These are phyloP conservation scores for Polysphondylium violaceum DNA, from an alignment of 78 protist species.

Conservation along the genomic window DNA sequence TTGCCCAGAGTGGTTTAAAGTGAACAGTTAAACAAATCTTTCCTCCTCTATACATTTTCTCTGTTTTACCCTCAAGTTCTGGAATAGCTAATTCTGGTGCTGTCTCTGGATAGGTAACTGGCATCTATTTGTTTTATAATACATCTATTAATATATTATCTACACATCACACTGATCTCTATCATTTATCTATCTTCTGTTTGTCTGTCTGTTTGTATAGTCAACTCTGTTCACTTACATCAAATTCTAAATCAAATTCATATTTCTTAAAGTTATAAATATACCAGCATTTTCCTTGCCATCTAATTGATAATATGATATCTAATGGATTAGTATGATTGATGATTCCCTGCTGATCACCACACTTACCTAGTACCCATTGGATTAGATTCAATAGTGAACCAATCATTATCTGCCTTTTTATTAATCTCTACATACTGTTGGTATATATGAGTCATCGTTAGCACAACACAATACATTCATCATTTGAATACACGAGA, in stretches of 20 bases:
- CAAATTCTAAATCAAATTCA: constrained; percentile 96
- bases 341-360: neutral
- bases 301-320: constrained; percentile 62
- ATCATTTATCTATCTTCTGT: neutral
- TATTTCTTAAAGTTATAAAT: constrained; percentile 88
- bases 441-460: too few relatives aligned
- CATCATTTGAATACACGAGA: too few relatives aligned
- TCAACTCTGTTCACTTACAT: constrained; percentile 54
- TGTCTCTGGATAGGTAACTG: constrained; percentile 95
- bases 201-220: neutral
- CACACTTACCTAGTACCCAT: constrained; percentile 85
- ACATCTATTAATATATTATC: neutral
- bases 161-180: neutral
- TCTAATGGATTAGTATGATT: neutral
- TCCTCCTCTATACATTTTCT: constrained; percentile 95
- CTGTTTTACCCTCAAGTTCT: constrained; percentile 94
- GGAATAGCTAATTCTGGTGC: constrained; percentile 96
- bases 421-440: constrained; percentile 92
- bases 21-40: constrained; percentile 97
- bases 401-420: constrained; percentile 95
- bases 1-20: constrained; percentile 98
- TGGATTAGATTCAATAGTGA: constrained; percentile 88
- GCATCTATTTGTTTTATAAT: constrained; percentile 78
- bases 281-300: constrained; percentile 93
- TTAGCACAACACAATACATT: too few relatives aligned